Conservation (phyloP, 257 asterid species). For the Petunia axillaris region DNA sequence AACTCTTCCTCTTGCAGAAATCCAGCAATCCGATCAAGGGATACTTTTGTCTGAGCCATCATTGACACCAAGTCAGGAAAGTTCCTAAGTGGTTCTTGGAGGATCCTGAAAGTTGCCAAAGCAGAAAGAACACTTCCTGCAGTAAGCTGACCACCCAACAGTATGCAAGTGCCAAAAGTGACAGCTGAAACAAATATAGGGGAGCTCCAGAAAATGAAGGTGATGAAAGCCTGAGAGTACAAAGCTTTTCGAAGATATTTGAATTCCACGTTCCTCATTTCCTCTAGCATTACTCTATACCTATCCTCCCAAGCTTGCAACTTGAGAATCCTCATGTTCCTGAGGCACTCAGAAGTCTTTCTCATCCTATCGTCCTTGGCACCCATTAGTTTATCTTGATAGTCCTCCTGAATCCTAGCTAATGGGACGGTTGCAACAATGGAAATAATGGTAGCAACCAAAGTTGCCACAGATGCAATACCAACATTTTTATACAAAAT, state of each 20-base stretch:
- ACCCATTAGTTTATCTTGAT: constrained; percentile 75
- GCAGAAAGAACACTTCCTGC: constrained; percentile 83
- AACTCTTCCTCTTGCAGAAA: constrained; percentile 67
- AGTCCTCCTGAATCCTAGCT: constrained; percentile 65
- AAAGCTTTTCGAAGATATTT: constrained; percentile 70
- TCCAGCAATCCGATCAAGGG: constrained; percentile 71
- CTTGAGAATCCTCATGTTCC: constrained; percentile 76
- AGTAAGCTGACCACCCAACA: constrained; percentile 74
- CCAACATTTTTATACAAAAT: constrained; percentile 77
- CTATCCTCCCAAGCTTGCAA: constrained; percentile 86
- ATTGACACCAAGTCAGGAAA: constrained; percentile 80
- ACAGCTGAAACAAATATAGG: constrained; percentile 75
- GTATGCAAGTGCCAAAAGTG: constrained; percentile 68
- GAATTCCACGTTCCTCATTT: constrained; percentile 74
- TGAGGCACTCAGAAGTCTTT: constrained; percentile 71
- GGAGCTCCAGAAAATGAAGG: constrained; percentile 80
- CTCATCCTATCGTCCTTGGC: constrained; percentile 85
- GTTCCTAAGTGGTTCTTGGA: constrained; percentile 77
- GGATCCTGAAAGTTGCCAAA: constrained; percentile 72
- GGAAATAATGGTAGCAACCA: constrained; percentile 68
- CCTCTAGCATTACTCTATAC: constrained; percentile 61
- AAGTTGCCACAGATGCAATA: constrained; percentile 66
- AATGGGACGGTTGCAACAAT: constrained; percentile 69
- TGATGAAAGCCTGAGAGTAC: constrained; percentile 71
- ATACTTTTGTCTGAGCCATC: constrained; percentile 88